A percentile compares a stretch with the other conserved stretches of the same genome.
Conservation (phyloP, 1,284 basidiomycete species). For the Cerrena zonata region DNA sequence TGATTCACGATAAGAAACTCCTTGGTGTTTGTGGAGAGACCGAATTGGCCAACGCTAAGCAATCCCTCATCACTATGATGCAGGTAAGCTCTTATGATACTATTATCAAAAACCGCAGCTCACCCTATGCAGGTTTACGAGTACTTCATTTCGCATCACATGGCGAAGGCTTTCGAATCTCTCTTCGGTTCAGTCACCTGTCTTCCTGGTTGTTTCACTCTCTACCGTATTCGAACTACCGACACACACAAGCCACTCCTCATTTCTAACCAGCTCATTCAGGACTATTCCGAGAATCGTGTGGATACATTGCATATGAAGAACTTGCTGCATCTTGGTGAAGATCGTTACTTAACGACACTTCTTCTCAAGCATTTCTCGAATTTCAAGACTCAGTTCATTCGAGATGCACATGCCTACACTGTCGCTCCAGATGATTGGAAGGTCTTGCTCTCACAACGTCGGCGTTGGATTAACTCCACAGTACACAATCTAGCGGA, state of each 20-base stretch:
- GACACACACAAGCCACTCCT: slow-evolving; percentile 88
- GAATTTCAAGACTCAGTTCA: slow-evolving; percentile 88
- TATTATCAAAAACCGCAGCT: slow-evolving; percentile 8
- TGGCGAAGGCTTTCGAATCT: slow-evolving; percentile 96
- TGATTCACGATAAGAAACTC: slow-evolving; percentile 90
- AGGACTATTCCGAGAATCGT: slow-evolving; percentile 92
- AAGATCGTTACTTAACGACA: slow-evolving; percentile 97
- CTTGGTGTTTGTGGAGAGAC: slow-evolving; percentile 94
- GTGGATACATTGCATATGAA: slow-evolving; percentile 98
- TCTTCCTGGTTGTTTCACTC: slow-evolving; percentile 94
- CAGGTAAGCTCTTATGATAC: slow-evolving; percentile 49
- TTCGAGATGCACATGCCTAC: slow-evolving; percentile 87
- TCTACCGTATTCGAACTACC: slow-evolving; percentile 88
- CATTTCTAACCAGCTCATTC: slow-evolving; percentile 83
- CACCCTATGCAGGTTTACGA: slow-evolving; percentile 74
- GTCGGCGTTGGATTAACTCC: slow-evolving; percentile 99
- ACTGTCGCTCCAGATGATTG: slow-evolving; percentile 91
- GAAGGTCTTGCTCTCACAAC: slow-evolving; percentile 92
- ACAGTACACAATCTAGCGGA: slow-evolving; percentile 96
- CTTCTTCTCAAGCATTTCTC: slow-evolving; percentile 93
- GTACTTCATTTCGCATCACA: slow-evolving; percentile 94
- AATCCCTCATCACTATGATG: slow-evolving; percentile 96
- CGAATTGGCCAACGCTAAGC: slow-evolving; percentile 81
- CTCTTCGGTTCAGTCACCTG: slow-evolving; percentile 97
- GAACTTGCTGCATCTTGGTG: slow-evolving; percentile 92